Evolutionary conservation across 176 grass and related monocot genomes (phyloP), one percentile per base, ranked within the genome.

Genomic region (Avena atlantica): DNA sequence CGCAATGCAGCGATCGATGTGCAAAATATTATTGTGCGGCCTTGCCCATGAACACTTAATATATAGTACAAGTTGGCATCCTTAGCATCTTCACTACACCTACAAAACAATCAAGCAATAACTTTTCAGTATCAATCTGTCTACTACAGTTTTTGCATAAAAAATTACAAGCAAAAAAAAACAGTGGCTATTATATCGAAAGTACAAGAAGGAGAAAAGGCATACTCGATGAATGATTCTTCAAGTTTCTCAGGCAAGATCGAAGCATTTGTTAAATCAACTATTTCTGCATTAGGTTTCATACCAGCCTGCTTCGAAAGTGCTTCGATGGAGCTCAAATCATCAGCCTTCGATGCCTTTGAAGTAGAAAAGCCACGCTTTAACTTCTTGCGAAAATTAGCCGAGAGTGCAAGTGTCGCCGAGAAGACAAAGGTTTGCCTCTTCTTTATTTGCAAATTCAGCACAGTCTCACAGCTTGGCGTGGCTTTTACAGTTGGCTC

Each of bases 341-440:
- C 89, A 82, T 87, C 91, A 68, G 85, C 60, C 19, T 20, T 60
- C 0, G 88, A 88, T 86, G 71, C 59, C 84, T 86, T 92, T 6
- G 89, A 86, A 56, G 78, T 70, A 77, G 88, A 95, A 61, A 90
- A 59, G 40, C 95, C 95, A 59, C 83, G 89, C 81, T 93, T 98
- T 36, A 98, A 88, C 81, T 98, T 98, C 80, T 93, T 95, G 16
- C 95, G 91, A 68, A 98, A 98, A 84, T 95, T 98, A 71, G 91
- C 91, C 51, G 95, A 98, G 37, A 98, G 90, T 36, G 95, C 83
- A 40, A 98, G 94, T 36, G 95, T 98, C 21, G 95, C 95, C 34
- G 95, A 98, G 89, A 98, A 95, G 13, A 98, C 95, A 87, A 95
- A 95, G 42, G 93, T 98, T 90, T 98, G 95, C 52, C 95, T 90